Percentiles rank a stretch among this genome's conserved stretches.
phyloP scores from a whole-genome alignment of 495 filamentous ascomycete genomes.

The Trichodelitschia bisporula region DNA sequence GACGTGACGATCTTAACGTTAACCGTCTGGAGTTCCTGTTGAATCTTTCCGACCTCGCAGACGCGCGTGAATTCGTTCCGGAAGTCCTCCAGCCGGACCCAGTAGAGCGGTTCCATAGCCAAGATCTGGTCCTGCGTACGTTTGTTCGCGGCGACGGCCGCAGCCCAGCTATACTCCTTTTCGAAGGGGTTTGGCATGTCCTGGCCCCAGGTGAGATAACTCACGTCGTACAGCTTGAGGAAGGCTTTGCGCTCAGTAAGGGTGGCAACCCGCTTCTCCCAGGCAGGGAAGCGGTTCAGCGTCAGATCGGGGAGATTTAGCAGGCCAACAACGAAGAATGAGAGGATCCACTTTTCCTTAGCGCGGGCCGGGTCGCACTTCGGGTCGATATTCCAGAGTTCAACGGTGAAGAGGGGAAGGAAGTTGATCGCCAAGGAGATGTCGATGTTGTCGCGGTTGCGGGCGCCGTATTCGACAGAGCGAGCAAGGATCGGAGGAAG shows the following conservation, averaged over 20 bases:
- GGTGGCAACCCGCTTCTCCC: slow-evolving; percentile 5
- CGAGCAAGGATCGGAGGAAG: slow-evolving; percentile 8
- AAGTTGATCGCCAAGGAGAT: slow-evolving; percentile 11
- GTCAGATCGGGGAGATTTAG: slow-evolving; percentile 13
- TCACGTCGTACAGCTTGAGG: slow-evolving; percentile 8
- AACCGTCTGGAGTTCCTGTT: too few relatives aligned
- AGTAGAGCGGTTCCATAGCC: slow-evolving; percentile 9
- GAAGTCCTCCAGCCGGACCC: slow-evolving; percentile 6
- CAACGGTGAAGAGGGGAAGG: slow-evolving; percentile 9
- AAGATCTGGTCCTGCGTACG: slow-evolving; percentile 9
- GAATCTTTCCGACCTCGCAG: too few relatives aligned
- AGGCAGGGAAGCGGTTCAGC: slow-evolving; percentile 5
- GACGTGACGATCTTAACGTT: too few relatives aligned
- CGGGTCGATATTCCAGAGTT: slow-evolving; percentile 5
- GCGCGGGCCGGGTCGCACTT: neutral
- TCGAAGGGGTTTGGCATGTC: slow-evolving; percentile 6
- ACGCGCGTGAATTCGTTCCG: too few relatives aligned
- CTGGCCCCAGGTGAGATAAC: slow-evolving; percentile 8
- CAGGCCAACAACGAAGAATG: slow-evolving; percentile 13
- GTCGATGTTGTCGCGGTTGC: slow-evolving; percentile 10
- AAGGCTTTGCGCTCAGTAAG: slow-evolving; percentile 6
- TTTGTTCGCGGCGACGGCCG: slow-evolving; percentile 6
- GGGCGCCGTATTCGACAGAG: slow-evolving; percentile 6
- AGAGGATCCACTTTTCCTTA: slow-evolving; percentile 10
- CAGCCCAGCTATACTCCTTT: slow-evolving; percentile 7